Conservation (phyloP, 495 filamentous ascomycete species). For the Neohortaea acidophila region DNA sequence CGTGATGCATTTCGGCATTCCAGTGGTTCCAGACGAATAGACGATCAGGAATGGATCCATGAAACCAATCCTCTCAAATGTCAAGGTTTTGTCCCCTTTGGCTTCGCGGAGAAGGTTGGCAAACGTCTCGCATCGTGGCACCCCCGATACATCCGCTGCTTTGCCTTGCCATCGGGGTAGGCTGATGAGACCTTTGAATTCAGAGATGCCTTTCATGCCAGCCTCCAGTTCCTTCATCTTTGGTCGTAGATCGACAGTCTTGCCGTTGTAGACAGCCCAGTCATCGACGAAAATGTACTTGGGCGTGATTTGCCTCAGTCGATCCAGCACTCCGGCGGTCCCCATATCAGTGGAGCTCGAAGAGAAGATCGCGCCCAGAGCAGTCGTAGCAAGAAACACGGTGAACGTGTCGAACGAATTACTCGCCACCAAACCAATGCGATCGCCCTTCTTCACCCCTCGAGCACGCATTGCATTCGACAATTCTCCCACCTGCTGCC, state of each 20-base stretch:
- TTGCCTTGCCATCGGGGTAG: slow-evolving; percentile 44
- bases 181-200: slow-evolving; percentile 49
- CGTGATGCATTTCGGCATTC: slow-evolving; percentile 61
- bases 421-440: slow-evolving; percentile 52
- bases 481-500: slow-evolving; percentile 38
- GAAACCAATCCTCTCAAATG: slow-evolving; percentile 48
- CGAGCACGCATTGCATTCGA: slow-evolving; percentile 45
- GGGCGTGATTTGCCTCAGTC: slow-evolving; percentile 55
- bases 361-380: slow-evolving; percentile 56
- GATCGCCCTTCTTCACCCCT: slow-evolving; percentile 53
- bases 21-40: slow-evolving; percentile 59
- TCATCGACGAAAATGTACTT: slow-evolving; percentile 67
- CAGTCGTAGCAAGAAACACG: slow-evolving; percentile 47
- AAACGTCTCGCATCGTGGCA: slow-evolving; percentile 41
- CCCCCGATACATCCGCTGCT: slow-evolving; percentile 39
- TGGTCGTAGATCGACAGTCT: slow-evolving; percentile 48
- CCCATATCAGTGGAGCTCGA: slow-evolving; percentile 51
- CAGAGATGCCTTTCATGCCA: slow-evolving; percentile 41
- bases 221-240: slow-evolving; percentile 55
- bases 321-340: slow-evolving; percentile 57
- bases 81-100: slow-evolving; percentile 25
- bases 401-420: slow-evolving; percentile 60
- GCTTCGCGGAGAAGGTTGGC: slow-evolving; percentile 36
- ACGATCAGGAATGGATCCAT: slow-evolving; percentile 56
- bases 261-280: slow-evolving; percentile 61